phyloP scores from a whole-genome alignment of 2,329 filamentous ascomycete species.

The Cladosporium austrohemisphaericum region DNA sequence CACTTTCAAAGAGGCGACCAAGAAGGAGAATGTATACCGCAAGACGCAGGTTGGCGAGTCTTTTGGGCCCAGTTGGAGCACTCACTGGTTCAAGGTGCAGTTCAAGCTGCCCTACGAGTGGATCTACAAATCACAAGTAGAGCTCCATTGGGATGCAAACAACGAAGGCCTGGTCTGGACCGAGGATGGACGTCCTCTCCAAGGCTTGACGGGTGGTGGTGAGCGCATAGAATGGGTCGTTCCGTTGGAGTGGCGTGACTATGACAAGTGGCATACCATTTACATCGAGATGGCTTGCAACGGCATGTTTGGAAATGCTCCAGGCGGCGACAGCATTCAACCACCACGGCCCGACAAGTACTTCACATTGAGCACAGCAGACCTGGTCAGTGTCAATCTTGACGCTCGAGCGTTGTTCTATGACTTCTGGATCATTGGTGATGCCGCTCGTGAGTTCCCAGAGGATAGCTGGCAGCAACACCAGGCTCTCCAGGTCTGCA shows the following conservation, averaged over 20 bases:
- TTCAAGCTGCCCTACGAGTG: constrained; percentile 73
- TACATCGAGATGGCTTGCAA: constrained; percentile 99
- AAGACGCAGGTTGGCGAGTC: constrained; percentile 69
- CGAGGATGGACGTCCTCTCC: constrained; percentile 80
- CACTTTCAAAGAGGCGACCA: constrained; percentile 76
- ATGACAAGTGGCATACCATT: constrained; percentile 76
- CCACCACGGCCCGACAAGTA: constrained; percentile 82
- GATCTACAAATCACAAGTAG: constrained; percentile 72
- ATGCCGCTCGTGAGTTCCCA: constrained; percentile 88
- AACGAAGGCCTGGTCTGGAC: constrained; percentile 96
- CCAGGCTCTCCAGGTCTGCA: constrained; percentile 76
- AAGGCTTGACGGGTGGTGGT: constrained; percentile 85
- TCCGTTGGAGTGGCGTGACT: constrained; percentile 71
- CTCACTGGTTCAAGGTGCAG: constrained; percentile 90
- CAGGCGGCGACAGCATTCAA: constrained; percentile 79
- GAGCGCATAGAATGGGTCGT: constrained; percentile 91
- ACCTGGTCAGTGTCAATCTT: constrained; percentile 85
- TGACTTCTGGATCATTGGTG: constrained; percentile 93
- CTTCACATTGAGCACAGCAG: constrained; percentile 70
- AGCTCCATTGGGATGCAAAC: constrained; percentile 93
- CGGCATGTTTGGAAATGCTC: constrained; percentile 93
- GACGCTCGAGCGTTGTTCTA: constrained; percentile 78
- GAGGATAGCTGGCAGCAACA: constrained; percentile 85
- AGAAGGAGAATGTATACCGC: constrained; percentile 63
- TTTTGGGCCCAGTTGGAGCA: constrained; percentile 95